A percentile compares a stretch with the other conserved stretches of the same genome.
These are phyloP conservation scores for Solanum sparsipilum DNA, from an alignment of 257 asterid species.

Conservation along the genomic window DNA sequence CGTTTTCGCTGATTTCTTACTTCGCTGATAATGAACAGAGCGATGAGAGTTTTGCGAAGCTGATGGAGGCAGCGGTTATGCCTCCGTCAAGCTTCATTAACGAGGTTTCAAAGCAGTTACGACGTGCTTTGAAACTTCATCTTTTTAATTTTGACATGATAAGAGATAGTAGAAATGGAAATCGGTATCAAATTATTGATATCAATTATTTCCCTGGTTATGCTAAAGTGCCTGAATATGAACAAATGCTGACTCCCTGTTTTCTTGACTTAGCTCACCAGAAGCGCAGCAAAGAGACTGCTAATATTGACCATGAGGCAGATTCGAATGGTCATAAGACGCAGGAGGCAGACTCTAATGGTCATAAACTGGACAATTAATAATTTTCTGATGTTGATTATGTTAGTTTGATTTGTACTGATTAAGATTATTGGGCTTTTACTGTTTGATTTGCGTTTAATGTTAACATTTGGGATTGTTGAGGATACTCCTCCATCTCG, in stretches of 20 bases:
- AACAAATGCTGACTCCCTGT: conserved; percentile 49
- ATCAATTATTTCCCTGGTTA: conserved; percentile 86
- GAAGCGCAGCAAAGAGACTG: neutral
- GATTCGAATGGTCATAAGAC: neutral
- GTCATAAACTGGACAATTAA: neutral
- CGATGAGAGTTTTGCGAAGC: conserved; percentile 21
- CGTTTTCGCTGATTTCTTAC: conserved; percentile 68
- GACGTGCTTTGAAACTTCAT: conserved; percentile 45
- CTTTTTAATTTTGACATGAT: conserved; percentile 81
- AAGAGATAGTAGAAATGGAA: conserved; percentile 31
- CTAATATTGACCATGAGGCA: neutral
- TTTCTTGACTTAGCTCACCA: conserved; percentile 40
- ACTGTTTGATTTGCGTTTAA: neutral
- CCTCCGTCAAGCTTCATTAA: conserved; percentile 48
- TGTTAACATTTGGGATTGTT: neutral
- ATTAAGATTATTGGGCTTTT: neutral
- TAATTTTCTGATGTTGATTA: neutral
- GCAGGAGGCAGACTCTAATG: neutral
- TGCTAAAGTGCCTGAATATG: conserved; percentile 64
- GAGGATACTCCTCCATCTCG: neutral
- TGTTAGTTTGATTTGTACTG: neutral
- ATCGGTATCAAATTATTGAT: conserved; percentile 60
- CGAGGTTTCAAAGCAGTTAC: conserved; percentile 41
- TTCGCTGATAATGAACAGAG: conserved; percentile 24
- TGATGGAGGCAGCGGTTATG: conserved; percentile 34